Percentiles rank a stretch among this genome's conserved stretches.
Conservation (phyloP, 768 basidiomycete species). For the Tricholoma terreum region DNA sequence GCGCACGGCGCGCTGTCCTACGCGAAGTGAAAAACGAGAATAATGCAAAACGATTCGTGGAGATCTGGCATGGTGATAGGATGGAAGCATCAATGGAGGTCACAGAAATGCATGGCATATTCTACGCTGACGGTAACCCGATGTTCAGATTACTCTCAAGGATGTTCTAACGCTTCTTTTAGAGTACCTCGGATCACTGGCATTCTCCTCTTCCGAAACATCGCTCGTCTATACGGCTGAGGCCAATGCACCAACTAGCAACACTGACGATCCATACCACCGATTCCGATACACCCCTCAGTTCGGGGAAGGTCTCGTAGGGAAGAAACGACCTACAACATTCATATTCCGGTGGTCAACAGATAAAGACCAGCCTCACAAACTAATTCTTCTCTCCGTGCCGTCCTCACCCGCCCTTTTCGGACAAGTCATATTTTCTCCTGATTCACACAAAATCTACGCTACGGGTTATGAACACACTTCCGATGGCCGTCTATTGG, state of each 20-base stretch:
- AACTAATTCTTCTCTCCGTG: slow-evolving; percentile 8
- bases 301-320: slow-evolving; percentile 61
- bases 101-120: slow-evolving; percentile 53
- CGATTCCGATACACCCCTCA: slow-evolving; percentile 56
- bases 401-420: slow-evolving; percentile 34
- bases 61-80: slow-evolving; percentile 50
- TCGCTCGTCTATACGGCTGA: slow-evolving; percentile 63
- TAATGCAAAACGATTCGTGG: slow-evolving; percentile 51
- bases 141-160: neutral
- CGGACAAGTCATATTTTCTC: slow-evolving; percentile 55
- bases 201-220: slow-evolving; percentile 52
- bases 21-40: slow-evolving; percentile 36
- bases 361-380: slow-evolving; percentile 3
- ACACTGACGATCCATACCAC: slow-evolving; percentile 31
- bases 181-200: slow-evolving; percentile 53
- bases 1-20: slow-evolving; percentile 43
- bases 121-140: slow-evolving; percentile 57
- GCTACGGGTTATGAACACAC: slow-evolving; percentile 63
- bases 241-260: slow-evolving; percentile 34
- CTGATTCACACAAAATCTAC: slow-evolving; percentile 39
- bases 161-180: neutral
- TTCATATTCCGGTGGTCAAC: slow-evolving; percentile 53
- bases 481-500: slow-evolving; percentile 54
- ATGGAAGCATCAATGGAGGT: slow-evolving; percentile 53
- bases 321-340: slow-evolving; percentile 48